Conservation (phyloP, 768 basidiomycete species). For the Rhodosporidiobolus sp. region DNA sequence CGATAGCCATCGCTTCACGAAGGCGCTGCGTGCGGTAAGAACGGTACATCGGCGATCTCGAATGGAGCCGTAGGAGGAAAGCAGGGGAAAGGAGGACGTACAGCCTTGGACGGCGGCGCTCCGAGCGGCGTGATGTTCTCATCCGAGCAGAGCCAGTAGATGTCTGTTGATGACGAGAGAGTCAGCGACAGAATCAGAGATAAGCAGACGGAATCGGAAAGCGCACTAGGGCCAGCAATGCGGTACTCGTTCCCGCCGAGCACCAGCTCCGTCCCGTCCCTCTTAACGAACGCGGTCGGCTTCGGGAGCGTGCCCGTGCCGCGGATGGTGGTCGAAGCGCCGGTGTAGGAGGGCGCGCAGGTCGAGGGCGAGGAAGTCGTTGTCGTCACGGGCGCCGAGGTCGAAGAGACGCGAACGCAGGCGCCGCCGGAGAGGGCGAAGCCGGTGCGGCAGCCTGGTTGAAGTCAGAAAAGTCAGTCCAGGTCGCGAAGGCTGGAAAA, state of each 20-base stretch:
- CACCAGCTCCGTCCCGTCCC: not conserved
- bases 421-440: too few relatives aligned
- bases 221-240: slow-evolving; percentile 33
- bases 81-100: slow-evolving; percentile 7
- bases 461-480: too few relatives aligned
- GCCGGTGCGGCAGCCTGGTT: too few relatives aligned
- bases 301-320: slow-evolving; percentile 34
- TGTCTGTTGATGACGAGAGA: slow-evolving; percentile 3
- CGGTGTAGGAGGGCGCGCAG: slow-evolving; percentile 18
- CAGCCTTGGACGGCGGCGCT: slow-evolving; percentile 27
- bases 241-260: slow-evolving; percentile 5
- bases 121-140: slow-evolving; percentile 32
- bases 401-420: too few relatives aligned
- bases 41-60: too few relatives aligned
- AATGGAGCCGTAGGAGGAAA: too few relatives aligned
- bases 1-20: slow-evolving; percentile 41
- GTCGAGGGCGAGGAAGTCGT: not conserved
- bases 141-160: slow-evolving; percentile 41
- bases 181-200: not conserved
- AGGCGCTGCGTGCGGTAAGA: slow-evolving; percentile 1
- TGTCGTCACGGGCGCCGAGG: not conserved
- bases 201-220: not conserved
- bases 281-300: slow-evolving; percentile 26
- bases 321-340: slow-evolving; percentile 9
- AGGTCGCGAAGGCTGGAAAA: too few relatives aligned